Evolutionary conservation across 2,329 filamentous ascomycete genomes (phyloP), one percentile per base, ranked within the genome.

Genomic region (Colletotrichum godetiae): DNA sequence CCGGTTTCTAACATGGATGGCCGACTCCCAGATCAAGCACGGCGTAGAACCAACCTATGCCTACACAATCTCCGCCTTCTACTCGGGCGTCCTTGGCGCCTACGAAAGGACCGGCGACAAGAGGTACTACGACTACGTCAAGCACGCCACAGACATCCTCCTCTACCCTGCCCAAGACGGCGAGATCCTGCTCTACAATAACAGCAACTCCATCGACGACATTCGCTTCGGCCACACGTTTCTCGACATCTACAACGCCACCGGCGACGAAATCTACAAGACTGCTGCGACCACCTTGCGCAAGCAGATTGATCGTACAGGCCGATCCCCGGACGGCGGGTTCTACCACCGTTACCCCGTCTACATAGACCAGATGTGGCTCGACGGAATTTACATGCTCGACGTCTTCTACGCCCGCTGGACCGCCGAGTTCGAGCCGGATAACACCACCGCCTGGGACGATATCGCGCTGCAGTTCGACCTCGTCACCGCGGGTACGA

Each of bases 331-430:
- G 1, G 66, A 63, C 12, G 70, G 73, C 13, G 73, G 73, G 6
- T 75, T 75, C 58, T 75, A 75, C 70, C 73, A 75, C 13, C 76
- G 80, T 0, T 78, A 71, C 59, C 77, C 77, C 5, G 74, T 74
- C 3, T 78, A 78, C 63, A 78, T 78, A 3, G 77, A 75, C 62
- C 73, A 75, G 66, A 75, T 75, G 70, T 75, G 73, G 73, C 80
- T 88, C 1, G 87, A 89, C 72, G 87, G 87, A 61, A 88, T 87
- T 75, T 85, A 81, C 76, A 84, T 84, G 80, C 80, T 81, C 11
- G 80, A 80, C 57, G 78, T 78, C 33, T 83, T 81, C 75, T 81
- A 80, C 67, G 79, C 80, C 3, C 76, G 76, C 70, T 83, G 79
- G 78, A 81, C 78, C 67, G 79, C 78, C 31, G 66, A 68, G 13